phyloP scores from a whole-genome alignment of 2,329 filamentous ascomycete species.

The Sporothrix inflata region DNA sequence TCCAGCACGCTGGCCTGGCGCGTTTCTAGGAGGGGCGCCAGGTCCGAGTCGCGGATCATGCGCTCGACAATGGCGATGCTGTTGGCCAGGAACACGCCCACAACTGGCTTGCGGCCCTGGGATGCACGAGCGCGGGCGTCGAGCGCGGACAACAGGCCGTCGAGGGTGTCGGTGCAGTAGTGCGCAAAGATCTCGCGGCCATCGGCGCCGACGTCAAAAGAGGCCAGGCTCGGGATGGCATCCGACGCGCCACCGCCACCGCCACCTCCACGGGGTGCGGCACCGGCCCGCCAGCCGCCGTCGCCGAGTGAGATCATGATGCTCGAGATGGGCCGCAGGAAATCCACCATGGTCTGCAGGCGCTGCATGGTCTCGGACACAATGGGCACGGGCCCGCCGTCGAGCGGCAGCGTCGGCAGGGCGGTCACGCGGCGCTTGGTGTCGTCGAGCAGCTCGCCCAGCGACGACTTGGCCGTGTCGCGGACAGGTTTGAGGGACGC shows the following conservation, averaged over 20 bases:
- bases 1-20: conserved; percentile 69
- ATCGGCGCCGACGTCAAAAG: conserved; percentile 87
- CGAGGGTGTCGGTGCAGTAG: conserved; percentile 88
- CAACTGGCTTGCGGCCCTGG: conserved; percentile 67
- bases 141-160: conserved; percentile 73
- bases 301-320: conserved; percentile 92
- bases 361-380: conserved; percentile 85
- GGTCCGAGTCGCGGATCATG: conserved; percentile 79
- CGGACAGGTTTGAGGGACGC: conserved; percentile 87
- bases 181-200: conserved; percentile 85
- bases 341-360: conserved; percentile 83
- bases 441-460: conserved; percentile 82
- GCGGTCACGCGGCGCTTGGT: conserved; percentile 69
- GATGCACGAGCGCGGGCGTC: conserved; percentile 69
- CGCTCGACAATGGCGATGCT: conserved; percentile 82
- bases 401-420: conserved; percentile 71
- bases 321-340: conserved; percentile 81
- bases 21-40: conserved; percentile 70
- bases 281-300: conserved; percentile 75
- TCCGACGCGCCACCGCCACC: conserved; percentile 47
- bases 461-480: conserved; percentile 86
- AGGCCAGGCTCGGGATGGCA: conserved; percentile 69
- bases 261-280: conserved; percentile 41
- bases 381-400: conserved; percentile 77
- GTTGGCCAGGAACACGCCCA: conserved; percentile 91